Base-by-base conservation (phyloP, 257 asterid species). In the Ligustrum vulgare region DNA sequence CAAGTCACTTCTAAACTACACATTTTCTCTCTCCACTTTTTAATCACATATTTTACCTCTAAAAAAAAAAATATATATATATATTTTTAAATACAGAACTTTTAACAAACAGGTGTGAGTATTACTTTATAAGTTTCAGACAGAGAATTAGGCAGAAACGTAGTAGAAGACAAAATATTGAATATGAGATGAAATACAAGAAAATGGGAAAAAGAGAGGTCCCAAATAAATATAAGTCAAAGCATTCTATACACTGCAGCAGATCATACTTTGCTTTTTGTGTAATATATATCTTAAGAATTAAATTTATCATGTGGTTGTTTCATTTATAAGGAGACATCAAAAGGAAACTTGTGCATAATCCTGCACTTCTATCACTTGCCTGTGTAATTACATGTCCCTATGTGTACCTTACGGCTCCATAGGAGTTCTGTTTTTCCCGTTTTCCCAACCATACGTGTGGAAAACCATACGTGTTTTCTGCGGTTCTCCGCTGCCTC, bases 341-440 rank as follows among this genome's bases (percentile, higher is more conserved):
- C 72, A 76, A 73, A 80, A 67, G 78, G 79, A 81, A 79, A 72
- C 74, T 41, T 39, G 74, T 72, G 84, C 74, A 70, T 79, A 58
- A 71, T 68, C 80, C 87, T 84, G 82, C 77, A 82, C 74, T 78
- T 79, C 77, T 82, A 75, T 78, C 66, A 69, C 72, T 75, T 70
- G 66, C 75, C 75, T 43, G 79, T 76, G 83, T 84, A 84, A 84
- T 83, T 84, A 84, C 87, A 86, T 79, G 82, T 72, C 82, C 94
- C 97, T 78, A 82, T 70, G 83, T 43, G 72, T 75, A 73, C 96
- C 96, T 92, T 89, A 75, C 96, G 93, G 93, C 87, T 90, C 82
- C 91, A 83, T 74, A 88, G 88, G 91, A 69, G 63, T 75, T 70
- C 66, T 62, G 67, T 84, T 73, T 16, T 9, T 56, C 70, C 47